A percentile compares a stretch with the other conserved stretches of the same genome.
Evolutionary conservation across 768 basidiomycete species (phyloP).

Genomic region (Pholiota microspora): DNA sequence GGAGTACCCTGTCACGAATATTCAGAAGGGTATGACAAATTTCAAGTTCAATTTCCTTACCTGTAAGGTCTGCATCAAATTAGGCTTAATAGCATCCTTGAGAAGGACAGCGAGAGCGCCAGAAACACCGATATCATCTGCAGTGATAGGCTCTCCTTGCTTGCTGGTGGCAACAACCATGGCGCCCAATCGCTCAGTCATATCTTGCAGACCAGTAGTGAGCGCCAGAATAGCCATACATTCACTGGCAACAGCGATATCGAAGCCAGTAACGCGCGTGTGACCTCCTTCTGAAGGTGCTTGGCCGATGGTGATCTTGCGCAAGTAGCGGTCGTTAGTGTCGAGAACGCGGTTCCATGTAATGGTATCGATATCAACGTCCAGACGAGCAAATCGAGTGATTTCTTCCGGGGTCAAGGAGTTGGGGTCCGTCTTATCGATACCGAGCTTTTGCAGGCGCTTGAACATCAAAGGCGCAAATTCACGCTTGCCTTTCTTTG

Average conservation of each 20-base stretch:
- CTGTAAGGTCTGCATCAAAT: slow-evolving; percentile 97
- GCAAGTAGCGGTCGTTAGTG: slow-evolving; percentile 95
- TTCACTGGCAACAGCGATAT: slow-evolving; percentile 96
- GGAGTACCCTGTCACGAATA: slow-evolving; percentile 71
- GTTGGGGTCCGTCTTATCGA: slow-evolving; percentile 90
- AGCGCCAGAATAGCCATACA: slow-evolving; percentile 97
- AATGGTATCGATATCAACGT: slow-evolving; percentile 87
- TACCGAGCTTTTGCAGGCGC: slow-evolving; percentile 91
- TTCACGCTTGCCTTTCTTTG: slow-evolving; percentile 91
- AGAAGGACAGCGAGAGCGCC: slow-evolving; percentile 95
- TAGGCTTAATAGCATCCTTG: slow-evolving; percentile 99
- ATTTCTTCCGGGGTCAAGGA: slow-evolving; percentile 93
- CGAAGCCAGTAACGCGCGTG: slow-evolving; percentile 88
- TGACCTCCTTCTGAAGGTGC: slow-evolving; percentile 87
- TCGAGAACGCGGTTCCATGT: slow-evolving; percentile 99
- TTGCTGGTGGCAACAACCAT: slow-evolving; percentile 98
- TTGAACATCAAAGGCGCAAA: slow-evolving; percentile 97
- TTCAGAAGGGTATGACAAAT: not conserved
- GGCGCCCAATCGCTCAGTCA: slow-evolving; percentile 87
- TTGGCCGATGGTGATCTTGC: slow-evolving; percentile 92
- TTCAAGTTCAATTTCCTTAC: slow-evolving; percentile 27
- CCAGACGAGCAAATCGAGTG: slow-evolving; percentile 84
- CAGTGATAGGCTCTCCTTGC: slow-evolving; percentile 87
- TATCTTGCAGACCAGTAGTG: slow-evolving; percentile 83
- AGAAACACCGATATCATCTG: slow-evolving; percentile 93